Percentiles rank a stretch among this genome's conserved stretches.
Evolutionary conservation across 129 eudicot species (phyloP).

Genomic region (Kitagawia praeruptora): DNA sequence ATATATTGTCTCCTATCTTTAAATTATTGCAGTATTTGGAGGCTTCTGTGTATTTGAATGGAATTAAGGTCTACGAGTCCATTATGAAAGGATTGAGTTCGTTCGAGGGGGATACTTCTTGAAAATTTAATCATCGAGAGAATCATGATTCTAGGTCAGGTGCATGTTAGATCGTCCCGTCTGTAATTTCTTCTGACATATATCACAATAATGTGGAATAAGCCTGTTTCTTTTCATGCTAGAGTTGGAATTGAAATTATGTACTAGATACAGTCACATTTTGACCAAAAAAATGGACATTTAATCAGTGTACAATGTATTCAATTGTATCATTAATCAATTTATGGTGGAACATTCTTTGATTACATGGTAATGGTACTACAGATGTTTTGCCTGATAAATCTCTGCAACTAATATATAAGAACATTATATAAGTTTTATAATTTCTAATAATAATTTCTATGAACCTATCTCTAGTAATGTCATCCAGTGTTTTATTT

Average conservation of each 20-base stretch:
- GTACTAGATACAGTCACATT: background rate
- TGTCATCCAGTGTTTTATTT: too few species aligned
- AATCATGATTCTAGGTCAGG: background rate
- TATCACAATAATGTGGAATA: too few species aligned
- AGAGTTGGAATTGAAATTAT: background rate
- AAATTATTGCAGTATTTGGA: constrained; percentile 37
- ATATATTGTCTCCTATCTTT: background rate
- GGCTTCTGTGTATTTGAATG: constrained; percentile 61
- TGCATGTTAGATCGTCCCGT: background rate
- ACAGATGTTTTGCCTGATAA: background rate
- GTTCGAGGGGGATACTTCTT: constrained; percentile 22
- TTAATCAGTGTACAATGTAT: background rate
- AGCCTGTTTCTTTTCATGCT: background rate
- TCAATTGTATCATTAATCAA: background rate
- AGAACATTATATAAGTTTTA: background rate
- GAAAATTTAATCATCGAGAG: background rate
- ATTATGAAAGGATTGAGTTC: constrained; percentile 61
- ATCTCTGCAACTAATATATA: background rate
- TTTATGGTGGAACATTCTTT: background rate
- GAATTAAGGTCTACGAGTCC: constrained; percentile 77
- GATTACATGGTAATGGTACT: background rate
- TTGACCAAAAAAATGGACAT: background rate
- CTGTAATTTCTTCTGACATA: background rate
- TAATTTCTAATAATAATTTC: too few species aligned
- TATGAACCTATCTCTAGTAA: too few species aligned